Percentiles rank a stretch among this genome's conserved stretches.
phyloP scores from a whole-genome alignment of 371 early-diverging fungal species.

The Funneliformis caledonium region DNA sequence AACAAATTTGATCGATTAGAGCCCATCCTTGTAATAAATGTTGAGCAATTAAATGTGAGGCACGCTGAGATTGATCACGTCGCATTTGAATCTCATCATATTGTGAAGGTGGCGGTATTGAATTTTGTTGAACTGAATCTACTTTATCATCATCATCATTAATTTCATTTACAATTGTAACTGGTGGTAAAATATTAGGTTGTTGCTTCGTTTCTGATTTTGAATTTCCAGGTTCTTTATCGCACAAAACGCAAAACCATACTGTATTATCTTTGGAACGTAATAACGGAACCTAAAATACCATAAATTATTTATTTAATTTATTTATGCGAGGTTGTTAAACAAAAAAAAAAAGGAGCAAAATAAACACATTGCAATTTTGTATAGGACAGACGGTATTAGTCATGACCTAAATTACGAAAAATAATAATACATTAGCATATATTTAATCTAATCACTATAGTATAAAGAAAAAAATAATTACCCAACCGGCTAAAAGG shows the following conservation, averaged over 20 bases:
- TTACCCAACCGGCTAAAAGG: conserved; percentile 28
- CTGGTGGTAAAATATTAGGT: not conserved
- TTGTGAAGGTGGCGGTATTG: not conserved
- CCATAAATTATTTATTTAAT: not conserved
- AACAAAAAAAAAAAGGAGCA: not conserved
- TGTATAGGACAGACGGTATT: conserved; percentile 51
- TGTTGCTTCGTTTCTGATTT: conserved; percentile 26
- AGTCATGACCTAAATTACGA: conserved; percentile 54
- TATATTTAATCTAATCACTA: not conserved
- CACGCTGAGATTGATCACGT: conserved; percentile 65
- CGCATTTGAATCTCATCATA: conserved; percentile 44
- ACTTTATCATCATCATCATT: not conserved
- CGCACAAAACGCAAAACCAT: conserved; percentile 57
- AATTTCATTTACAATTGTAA: not conserved
- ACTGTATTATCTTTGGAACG: conserved; percentile 57
- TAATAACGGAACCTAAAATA: conserved; percentile 50
- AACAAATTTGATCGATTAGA: conserved; percentile 71
- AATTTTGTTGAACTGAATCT: not conserved
- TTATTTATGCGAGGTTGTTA: not conserved
- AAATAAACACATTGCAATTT: conserved; percentile 47
- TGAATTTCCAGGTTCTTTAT: conserved; percentile 47
- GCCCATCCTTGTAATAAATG: conserved; percentile 73
- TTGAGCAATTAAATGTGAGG: conserved; percentile 69
- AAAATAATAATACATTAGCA: not conserved
- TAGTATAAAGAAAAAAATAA: not conserved